phyloP scores from a whole-genome alignment of 2,329 filamentous ascomycete species.

The Atkinsonella hypoxylon region DNA sequence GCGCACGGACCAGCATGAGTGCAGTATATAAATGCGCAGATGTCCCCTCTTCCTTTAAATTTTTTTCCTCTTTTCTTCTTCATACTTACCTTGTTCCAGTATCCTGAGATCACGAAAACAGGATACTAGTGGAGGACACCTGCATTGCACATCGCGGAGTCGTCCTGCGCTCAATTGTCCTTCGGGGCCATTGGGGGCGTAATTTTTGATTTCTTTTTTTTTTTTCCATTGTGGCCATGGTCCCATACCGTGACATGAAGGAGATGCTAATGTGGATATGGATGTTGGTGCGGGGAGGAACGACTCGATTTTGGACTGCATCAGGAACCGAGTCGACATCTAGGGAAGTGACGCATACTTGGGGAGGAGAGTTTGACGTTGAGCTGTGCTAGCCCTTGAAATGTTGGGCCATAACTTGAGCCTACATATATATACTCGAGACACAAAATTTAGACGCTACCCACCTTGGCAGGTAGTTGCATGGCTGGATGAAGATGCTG shows the following conservation, averaged over 20 bases:
- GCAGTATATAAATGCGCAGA: slow-evolving; percentile 12
- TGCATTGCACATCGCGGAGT: slow-evolving; percentile 44
- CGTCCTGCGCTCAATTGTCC: slow-evolving; percentile 35
- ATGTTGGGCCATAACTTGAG: no score
- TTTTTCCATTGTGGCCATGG: slow-evolving; percentile 32
- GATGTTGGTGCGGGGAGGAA: no score
- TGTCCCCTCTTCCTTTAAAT: slow-evolving; percentile 1
- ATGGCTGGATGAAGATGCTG: no score
- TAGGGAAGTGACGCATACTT: no score
- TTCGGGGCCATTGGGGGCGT: slow-evolving; percentile 37
- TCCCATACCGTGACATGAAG: slow-evolving; percentile 28
- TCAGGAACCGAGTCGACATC: no score
- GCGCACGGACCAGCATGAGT: slow-evolving; percentile 13
- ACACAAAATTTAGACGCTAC: no score
- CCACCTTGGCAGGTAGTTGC: no score
- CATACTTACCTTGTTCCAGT: slow-evolving; percentile 40
- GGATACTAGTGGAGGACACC: slow-evolving; percentile 30
- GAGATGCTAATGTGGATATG: no score
- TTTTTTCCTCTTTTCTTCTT: slow-evolving; percentile 23
- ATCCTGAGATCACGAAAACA: slow-evolving; percentile 31
- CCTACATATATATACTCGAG: no score
- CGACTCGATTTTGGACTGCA: no score
- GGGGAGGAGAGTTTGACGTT: no score
- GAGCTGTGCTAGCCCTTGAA: no score
- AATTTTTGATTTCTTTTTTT: slow-evolving; percentile 33